Evolutionary conservation across 345 rosid genomes (phyloP), one percentile per base, ranked within the genome.

Genomic region (Psidium friedrichsthalianum): DNA sequence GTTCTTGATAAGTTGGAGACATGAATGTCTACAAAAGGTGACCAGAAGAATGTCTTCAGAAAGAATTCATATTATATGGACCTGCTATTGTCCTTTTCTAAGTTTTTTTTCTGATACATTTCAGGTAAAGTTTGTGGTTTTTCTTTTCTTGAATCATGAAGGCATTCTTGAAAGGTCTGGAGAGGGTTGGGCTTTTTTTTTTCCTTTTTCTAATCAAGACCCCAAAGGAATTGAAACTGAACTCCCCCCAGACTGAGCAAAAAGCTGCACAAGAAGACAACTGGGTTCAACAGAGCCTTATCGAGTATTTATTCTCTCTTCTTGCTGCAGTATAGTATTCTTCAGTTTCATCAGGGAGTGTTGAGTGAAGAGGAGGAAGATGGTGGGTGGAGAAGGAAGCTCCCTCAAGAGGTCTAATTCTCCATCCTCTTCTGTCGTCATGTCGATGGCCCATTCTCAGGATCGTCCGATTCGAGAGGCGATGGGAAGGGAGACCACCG

Each of bases 231-330:
- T 64, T 84, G 29, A 36, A 51, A 76, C 93, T 59, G 85, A 88
- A 88, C 87, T 82, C 87, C 49, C 88, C 59, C 84, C 27, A 64
- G 78, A 54, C 32, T 84, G 82, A 42, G 81, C 52, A 89, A 91
- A 91, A 93, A 88, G 90, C 89, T 89, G 94, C 90, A 88, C 29
- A 84, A 85, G 8, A 52, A 24, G 93, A 90, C 95, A 90, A 86
- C 24, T 42, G 32, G 20, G n/a, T 69, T 84, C 89, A 88, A 58
- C 91, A 27, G 85, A 87, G 91, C 90, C 91, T 83, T 78, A 25
- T 86, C 86, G 4, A 49, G 84, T 88, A 91, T 88, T 90, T 91
- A 91, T 91, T 91, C 90, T 88, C 84, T 82, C 84, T 74, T 44
- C 58, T 56, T 80, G 78, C 20, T 69, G 78, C 78, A 4, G 40